Evolutionary conservation across 2,329 filamentous ascomycete genomes (phyloP).

Genomic region (Botrytis tulipae): DNA sequence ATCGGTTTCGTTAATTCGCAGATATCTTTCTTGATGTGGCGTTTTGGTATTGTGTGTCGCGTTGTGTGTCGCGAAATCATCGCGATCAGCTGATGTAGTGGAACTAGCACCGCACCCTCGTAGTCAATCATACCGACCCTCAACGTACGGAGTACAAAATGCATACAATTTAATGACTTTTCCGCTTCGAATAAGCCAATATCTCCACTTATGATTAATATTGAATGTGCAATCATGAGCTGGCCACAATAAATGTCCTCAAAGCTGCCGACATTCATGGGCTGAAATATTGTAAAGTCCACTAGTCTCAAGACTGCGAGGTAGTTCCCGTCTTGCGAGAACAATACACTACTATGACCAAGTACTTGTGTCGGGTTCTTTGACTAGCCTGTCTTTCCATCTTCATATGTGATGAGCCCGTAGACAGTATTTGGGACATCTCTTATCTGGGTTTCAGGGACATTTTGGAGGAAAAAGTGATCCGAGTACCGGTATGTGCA

Average conservation of each 20-base stretch:
- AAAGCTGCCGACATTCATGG: background rate
- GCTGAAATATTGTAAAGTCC: background rate
- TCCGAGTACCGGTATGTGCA: background rate
- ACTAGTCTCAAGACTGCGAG: background rate
- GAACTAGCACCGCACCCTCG: background rate
- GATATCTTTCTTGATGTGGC: background rate
- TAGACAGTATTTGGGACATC: background rate
- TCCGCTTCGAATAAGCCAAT: background rate
- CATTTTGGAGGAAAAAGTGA: background rate
- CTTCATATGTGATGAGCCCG: background rate
- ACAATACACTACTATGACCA: background rate
- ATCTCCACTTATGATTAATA: background rate
- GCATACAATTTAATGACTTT: background rate
- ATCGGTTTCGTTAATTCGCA: background rate
- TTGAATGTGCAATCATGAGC: background rate
- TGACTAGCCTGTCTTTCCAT: background rate
- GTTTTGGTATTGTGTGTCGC: background rate
- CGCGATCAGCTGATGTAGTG: constrained; percentile 18
- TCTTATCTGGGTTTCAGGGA: background rate
- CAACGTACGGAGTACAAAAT: background rate
- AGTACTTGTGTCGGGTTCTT: background rate
- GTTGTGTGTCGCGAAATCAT: constrained; percentile 8
- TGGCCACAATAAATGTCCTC: background rate
- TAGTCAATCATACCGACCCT: background rate
- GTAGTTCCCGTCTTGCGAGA: background rate